Evolutionary conservation across 2,329 filamentous ascomycete genomes (phyloP), one percentile per base, ranked within the genome.

Genomic region (Aulographum hederae): DNA sequence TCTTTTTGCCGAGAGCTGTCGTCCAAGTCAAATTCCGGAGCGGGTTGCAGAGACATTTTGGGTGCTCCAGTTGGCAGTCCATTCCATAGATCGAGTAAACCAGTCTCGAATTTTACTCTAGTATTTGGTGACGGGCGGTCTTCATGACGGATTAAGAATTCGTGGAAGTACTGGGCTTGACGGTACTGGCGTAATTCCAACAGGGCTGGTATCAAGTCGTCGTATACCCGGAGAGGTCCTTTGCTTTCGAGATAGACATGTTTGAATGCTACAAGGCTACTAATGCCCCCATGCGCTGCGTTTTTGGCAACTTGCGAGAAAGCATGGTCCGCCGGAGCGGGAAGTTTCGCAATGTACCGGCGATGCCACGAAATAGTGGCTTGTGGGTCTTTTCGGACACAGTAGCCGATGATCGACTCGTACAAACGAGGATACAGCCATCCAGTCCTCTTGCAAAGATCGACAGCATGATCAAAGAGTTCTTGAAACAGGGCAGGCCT

Each of bases 1-100:
- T 30, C 15, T 25, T 27, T 17, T 32, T 27, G 4, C 5, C 49
- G 46, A 32, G 54, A 50, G 4, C 47, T 46, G 14, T 53, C 45
- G 10, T 50, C 51, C 3, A 46, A 32, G 8, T 42, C 27, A 14
- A 11, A 11, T 26, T 11, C 21, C 8, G n/a, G 21, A 8, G 21
- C 8, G 8, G 21, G 21, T 8, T n/a, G 8, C n/a, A n/a, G 21
- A 25, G 21, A 25, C 8, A 25, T 25, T n/a, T n/a, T 25, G 21
- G 21, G 21, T 8, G n/a, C n/a, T 25, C 21, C 21, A 25, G 8
- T n/a, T 25, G 21, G 8, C n/a, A 8, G 8, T 8, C 21, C 8
- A 25, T 8, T n/a, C 8, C 8, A 25, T 25, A n/a, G n/a, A 8
- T n/a, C n/a, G 21, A 8, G 8, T 8, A 25, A 25, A n/a, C 21